Evolutionary conservation across 169 alveolate genomes (phyloP).

Genomic region (Cryptosporidium baileyi): DNA sequence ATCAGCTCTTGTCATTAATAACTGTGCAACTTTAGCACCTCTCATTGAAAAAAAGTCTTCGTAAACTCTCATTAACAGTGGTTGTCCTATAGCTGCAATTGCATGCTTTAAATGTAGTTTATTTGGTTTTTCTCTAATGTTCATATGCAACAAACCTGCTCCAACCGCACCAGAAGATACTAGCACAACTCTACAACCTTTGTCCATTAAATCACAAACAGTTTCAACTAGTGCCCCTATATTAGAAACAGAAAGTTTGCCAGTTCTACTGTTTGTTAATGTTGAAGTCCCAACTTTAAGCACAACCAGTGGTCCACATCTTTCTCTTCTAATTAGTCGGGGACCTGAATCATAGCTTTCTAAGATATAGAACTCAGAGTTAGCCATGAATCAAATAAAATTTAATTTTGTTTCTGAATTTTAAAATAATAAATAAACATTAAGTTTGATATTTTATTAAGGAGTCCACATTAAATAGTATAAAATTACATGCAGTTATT

Average conservation of each 20-base stretch:
- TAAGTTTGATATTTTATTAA: too few species aligned
- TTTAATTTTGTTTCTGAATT: too few species aligned
- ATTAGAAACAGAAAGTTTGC: constrained; percentile 67
- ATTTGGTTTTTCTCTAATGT: constrained; percentile 65
- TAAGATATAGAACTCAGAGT: neutral
- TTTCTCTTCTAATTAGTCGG: constrained; percentile 47
- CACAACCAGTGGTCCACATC: constrained; percentile 74
- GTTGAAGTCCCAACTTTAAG: constrained; percentile 76
- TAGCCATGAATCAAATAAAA: neutral
- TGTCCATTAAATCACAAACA: constrained; percentile 59
- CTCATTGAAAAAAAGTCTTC: constrained; percentile 71
- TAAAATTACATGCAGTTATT: too few species aligned
- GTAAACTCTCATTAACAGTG: constrained; percentile 73
- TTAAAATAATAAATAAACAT: too few species aligned
- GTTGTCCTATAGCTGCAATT: constrained; percentile 78
- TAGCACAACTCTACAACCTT: constrained; percentile 66
- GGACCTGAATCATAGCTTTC: constrained; percentile 70
- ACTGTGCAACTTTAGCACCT: constrained; percentile 70
- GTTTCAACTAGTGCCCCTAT: constrained; percentile 73
- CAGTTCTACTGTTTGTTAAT: constrained; percentile 61
- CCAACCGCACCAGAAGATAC: constrained; percentile 79
- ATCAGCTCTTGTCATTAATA: constrained; percentile 66
- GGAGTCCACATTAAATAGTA: too few species aligned
- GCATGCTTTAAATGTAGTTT: constrained; percentile 72
- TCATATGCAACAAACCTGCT: constrained; percentile 70